A percentile compares a stretch with the other conserved stretches of the same genome.
phyloP scores from a whole-genome alignment of 768 basidiomycete genomes.

The Phlebiopsis gigantea region DNA sequence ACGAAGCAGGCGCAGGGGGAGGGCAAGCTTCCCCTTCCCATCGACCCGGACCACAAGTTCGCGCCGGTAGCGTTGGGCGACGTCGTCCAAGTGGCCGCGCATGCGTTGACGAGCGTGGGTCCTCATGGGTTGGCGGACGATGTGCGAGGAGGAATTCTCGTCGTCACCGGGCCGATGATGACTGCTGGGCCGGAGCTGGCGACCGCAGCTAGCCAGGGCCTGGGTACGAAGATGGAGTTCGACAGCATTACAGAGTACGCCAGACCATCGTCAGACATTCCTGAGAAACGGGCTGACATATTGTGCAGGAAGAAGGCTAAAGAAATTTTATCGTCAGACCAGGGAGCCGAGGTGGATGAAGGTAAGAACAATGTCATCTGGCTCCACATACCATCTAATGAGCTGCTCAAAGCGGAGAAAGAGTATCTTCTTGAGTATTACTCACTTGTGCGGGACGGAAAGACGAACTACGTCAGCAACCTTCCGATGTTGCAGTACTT shows the following conservation, averaged over 20 bases:
- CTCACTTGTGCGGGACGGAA: slow-evolving; percentile 29
- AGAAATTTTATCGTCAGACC: slow-evolving; percentile 17
- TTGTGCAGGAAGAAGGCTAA: slow-evolving; percentile 13
- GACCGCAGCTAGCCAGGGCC: slow-evolving; percentile 19
- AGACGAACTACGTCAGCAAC: slow-evolving; percentile 24
- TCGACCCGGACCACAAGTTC: slow-evolving; percentile 23
- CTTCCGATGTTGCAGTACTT: slow-evolving; percentile 20
- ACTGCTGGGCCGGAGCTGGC: slow-evolving; percentile 23
- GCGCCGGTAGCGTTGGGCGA: slow-evolving; percentile 27
- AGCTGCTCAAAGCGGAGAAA: slow-evolving; percentile 20
- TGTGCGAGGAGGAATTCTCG: slow-evolving; percentile 25
- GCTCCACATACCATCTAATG: background rate
- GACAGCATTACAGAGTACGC: slow-evolving; percentile 20
- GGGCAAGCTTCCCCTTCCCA: slow-evolving; percentile 24
- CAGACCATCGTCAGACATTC: background rate
- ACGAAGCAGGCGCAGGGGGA: slow-evolving; percentile 22
- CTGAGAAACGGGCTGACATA: background rate
- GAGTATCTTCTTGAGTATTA: slow-evolving; percentile 29
- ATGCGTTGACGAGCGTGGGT: slow-evolving; percentile 24
- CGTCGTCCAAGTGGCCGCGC: slow-evolving; percentile 23
- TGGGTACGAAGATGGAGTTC: slow-evolving; percentile 22
- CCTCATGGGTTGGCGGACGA: slow-evolving; percentile 26
- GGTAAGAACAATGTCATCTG: background rate
- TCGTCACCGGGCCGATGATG: slow-evolving; percentile 20
- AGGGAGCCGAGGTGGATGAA: slow-evolving; percentile 19